phyloP scores from a whole-genome alignment of 2,329 filamentous ascomycete species.

The Ascomycota sp. region DNA sequence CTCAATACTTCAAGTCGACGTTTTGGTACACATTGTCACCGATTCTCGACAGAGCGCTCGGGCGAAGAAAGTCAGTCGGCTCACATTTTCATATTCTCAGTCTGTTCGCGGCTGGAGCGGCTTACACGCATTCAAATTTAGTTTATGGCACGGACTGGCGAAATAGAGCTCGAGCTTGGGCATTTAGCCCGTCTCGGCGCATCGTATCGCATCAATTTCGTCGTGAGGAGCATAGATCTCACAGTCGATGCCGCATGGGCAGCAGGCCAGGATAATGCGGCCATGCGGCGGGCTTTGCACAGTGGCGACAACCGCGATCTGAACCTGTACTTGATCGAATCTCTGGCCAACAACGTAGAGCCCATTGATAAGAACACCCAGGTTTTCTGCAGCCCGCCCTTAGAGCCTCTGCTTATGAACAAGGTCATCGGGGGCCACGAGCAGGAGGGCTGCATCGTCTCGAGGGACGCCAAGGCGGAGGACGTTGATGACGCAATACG shows the following conservation, averaged over 20 bases:
- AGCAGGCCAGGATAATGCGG: background rate
- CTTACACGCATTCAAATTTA: no score
- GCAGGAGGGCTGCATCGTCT: background rate
- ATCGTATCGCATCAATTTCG: background rate
- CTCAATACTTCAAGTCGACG: no score
- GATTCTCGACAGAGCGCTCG: no score
- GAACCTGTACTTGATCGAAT: background rate
- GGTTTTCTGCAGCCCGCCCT: background rate
- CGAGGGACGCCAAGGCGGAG: background rate
- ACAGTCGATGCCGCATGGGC: constrained; percentile 1
- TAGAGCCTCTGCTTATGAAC: no score
- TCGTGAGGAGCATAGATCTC: background rate
- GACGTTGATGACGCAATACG: background rate
- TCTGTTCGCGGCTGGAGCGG: no score
- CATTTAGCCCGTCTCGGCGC: no score
- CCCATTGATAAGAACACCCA: background rate
- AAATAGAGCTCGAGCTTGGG: no score
- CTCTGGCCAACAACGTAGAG: background rate
- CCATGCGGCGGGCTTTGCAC: background rate
- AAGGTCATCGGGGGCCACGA: no score
- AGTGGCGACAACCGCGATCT: background rate
- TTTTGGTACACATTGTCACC: no score
- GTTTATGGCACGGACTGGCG: no score
- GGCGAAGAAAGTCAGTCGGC: no score
- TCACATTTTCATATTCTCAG: no score